A percentile compares a stretch with the other conserved stretches of the same genome.
Conservation (phyloP, 1,139 yeast species). For the Kodamaea arcana region DNA sequence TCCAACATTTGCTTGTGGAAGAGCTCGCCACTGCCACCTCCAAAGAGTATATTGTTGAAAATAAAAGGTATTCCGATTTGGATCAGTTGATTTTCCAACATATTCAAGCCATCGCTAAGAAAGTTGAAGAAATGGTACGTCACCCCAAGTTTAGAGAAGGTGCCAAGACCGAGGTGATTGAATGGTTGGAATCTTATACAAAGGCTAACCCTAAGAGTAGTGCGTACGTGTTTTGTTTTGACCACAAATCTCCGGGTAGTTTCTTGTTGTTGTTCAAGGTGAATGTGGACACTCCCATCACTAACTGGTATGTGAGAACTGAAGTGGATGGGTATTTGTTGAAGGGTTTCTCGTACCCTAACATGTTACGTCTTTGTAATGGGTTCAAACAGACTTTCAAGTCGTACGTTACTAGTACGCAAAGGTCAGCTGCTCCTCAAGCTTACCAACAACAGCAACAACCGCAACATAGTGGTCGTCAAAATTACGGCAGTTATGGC, state of each 20-base stretch:
- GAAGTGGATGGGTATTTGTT: conserved; percentile 82
- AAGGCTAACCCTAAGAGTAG: conserved; percentile 89
- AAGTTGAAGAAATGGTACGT: conserved; percentile 78
- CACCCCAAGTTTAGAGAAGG: conserved; percentile 90
- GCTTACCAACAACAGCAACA: conserved; percentile 8
- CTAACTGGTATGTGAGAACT: conserved; percentile 87
- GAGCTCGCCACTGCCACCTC: conserved; percentile 61
- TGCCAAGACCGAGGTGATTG: conserved; percentile 71
- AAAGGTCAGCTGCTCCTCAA: conserved; percentile 14
- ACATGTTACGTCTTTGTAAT: conserved; percentile 81
- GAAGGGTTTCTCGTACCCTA: conserved; percentile 78
- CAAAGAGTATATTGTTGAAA: conserved; percentile 64
- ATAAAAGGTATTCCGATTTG: conserved; percentile 70
- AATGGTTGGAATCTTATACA: conserved; percentile 86
- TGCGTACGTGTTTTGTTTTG: conserved; percentile 87
- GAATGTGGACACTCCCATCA: conserved; percentile 65
- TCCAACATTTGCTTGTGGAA: conserved; percentile 85
- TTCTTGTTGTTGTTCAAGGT: conserved; percentile 80
- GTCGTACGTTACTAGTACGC: conserved; percentile 25
- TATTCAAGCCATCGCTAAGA: conserved; percentile 77
- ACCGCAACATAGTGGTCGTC: conserved; percentile 9
- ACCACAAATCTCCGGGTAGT: conserved; percentile 91
- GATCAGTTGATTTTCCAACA: conserved; percentile 92
- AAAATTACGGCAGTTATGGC: conserved; percentile 28
- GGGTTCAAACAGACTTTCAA: conserved; percentile 75